Conservation (phyloP, 2,329 filamentous ascomycete species). For the Bipolaris sorokiniana region DNA sequence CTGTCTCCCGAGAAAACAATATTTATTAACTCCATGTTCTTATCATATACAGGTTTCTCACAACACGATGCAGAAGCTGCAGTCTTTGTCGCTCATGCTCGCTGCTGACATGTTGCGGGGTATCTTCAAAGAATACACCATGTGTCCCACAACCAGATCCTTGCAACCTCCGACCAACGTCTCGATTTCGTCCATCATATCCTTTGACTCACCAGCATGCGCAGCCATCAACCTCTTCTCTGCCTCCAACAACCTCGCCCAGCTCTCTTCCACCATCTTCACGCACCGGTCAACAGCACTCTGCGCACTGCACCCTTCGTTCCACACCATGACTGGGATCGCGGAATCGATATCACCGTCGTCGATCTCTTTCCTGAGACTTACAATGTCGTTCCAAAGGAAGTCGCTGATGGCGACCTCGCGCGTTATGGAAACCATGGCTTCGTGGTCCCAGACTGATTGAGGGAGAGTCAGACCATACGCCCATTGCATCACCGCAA, state of each 20-base stretch:
- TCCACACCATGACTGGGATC: conserved; percentile 18
- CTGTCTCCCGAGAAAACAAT: neutral
- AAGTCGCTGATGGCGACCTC: conserved; percentile 16
- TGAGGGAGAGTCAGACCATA: conserved; percentile 10
- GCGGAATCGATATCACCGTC: conserved; percentile 18
- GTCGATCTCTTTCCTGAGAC: conserved; percentile 17
- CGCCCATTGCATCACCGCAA: conserved; percentile 15
- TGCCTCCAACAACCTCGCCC: conserved; percentile 7
- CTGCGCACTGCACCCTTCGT: conserved; percentile 17
- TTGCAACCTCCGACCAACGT: conserved; percentile 13
- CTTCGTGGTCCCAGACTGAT: conserved; percentile 14
- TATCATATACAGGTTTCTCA: neutral
- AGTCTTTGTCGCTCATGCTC: conserved; percentile 9
- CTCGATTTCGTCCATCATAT: conserved; percentile 7
- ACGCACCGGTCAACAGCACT: conserved; percentile 15
- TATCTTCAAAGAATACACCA: conserved; percentile 16
- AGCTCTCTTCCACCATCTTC: conserved; percentile 11
- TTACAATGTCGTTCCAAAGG: conserved; percentile 20
- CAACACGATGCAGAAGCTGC: conserved; percentile 7
- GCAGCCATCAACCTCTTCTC: conserved; percentile 7
- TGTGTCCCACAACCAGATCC: conserved; percentile 18
- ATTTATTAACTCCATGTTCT: neutral
- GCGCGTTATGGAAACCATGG: conserved; percentile 7
- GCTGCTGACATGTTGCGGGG: conserved; percentile 14
- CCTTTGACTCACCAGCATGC: conserved; percentile 5